These are phyloP conservation scores for Penicillium thymicola DNA, from an alignment of 2,329 filamentous ascomycete species.

Conservation along the genomic window DNA sequence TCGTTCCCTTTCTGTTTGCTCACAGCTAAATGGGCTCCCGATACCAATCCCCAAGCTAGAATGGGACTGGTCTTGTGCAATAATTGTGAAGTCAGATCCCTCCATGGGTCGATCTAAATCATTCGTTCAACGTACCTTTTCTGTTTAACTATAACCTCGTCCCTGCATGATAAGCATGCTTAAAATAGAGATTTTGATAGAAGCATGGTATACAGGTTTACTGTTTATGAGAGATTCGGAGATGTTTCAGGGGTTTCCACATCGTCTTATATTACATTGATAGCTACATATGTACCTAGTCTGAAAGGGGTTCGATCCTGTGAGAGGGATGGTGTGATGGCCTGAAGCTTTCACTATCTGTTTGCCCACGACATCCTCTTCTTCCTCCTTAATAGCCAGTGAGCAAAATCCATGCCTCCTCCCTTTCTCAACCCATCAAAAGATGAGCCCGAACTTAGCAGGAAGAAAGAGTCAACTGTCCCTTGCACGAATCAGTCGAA, in stretches of 20 bases:
- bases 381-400: background rate
- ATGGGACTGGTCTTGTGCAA: background rate
- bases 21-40: background rate
- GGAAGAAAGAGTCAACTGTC: slow-evolving; percentile 3
- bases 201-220: background rate
- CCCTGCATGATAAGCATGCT: background rate
- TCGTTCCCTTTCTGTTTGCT: background rate
- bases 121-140: background rate
- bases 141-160: background rate
- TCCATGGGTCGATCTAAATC: background rate
- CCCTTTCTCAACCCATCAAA: background rate
- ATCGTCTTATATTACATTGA: background rate
- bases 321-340: background rate
- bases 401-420: background rate
- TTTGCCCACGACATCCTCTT: background rate
- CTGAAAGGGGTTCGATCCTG: background rate
- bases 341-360: background rate
- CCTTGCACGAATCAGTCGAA: slow-evolving; percentile 4
- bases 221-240: background rate
- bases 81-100: background rate
- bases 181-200: background rate
- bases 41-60: background rate
- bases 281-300: background rate
- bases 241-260: background rate
- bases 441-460: background rate